Evolutionary conservation across 2,329 filamentous ascomycete genomes (phyloP).

Genomic region (Zymoseptoria brevis): DNA sequence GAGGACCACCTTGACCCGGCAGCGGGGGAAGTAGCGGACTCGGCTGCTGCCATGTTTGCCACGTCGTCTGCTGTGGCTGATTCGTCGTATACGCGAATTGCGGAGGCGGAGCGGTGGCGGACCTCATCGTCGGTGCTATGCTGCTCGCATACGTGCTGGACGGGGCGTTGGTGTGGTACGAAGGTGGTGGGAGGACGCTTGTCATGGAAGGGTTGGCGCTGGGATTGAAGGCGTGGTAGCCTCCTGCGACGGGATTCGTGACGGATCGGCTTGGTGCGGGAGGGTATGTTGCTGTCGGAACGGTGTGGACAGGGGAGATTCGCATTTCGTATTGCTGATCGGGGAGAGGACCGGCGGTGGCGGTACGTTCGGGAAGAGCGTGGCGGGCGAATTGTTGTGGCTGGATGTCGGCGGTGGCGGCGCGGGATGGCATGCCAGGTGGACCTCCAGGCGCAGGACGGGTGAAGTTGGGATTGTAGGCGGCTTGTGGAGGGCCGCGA

Average conservation of each 20-base stretch:
- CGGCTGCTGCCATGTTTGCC: neutral
- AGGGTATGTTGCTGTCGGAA: neutral
- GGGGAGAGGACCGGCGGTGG: neutral
- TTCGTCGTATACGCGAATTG: neutral
- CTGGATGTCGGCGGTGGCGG: slow-evolving; percentile 21
- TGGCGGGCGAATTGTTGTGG: neutral
- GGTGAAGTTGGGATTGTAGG: slow-evolving; percentile 5
- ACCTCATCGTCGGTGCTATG: neutral
- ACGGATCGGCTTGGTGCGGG: neutral
- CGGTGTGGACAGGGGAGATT: neutral
- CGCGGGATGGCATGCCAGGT: slow-evolving; percentile 7
- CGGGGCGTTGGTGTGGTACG: neutral
- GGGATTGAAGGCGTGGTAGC: neutral
- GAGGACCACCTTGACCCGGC: neutral
- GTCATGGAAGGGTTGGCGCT: neutral
- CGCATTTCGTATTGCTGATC: neutral
- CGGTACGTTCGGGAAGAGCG: neutral
- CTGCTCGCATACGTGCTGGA: neutral
- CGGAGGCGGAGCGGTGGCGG: neutral
- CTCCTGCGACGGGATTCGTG: neutral
- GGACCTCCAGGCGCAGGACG: slow-evolving; percentile 4
- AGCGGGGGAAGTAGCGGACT: neutral
- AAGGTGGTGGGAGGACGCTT: neutral
- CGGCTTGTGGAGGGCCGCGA: slow-evolving; percentile 8
- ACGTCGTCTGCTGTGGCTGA: neutral